Conservation (phyloP, 2,329 filamentous ascomycete species). For the Coniochaeta prunicola region DNA sequence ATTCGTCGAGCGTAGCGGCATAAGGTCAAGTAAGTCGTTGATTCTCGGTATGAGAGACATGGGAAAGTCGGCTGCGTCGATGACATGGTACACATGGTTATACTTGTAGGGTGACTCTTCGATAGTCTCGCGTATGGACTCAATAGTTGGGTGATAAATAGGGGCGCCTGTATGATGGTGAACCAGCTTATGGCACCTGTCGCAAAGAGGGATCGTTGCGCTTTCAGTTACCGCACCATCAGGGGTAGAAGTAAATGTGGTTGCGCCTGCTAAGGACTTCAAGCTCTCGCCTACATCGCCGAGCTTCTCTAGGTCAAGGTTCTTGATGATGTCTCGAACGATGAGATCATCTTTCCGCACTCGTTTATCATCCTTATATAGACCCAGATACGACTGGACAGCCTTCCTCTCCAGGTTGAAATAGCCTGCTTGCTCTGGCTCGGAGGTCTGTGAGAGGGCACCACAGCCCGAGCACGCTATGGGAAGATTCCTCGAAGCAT, state of each 20-base stretch:
- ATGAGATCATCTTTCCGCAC: slow-evolving; percentile 35
- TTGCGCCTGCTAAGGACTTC: slow-evolving; percentile 17
- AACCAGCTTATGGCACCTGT: slow-evolving; percentile 76
- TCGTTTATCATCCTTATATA: slow-evolving; percentile 17
- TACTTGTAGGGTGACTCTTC: slow-evolving; percentile 80
- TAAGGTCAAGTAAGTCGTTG: slow-evolving; percentile 60
- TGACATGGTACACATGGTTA: slow-evolving; percentile 91
- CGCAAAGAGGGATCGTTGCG: slow-evolving; percentile 59
- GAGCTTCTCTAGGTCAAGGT: slow-evolving; percentile 32
- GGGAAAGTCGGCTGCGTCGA: slow-evolving; percentile 95
- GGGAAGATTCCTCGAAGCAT: slow-evolving; percentile 32
- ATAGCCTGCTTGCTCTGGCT: slow-evolving; percentile 48
- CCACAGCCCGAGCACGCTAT: slow-evolving; percentile 58
- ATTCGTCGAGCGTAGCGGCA: slow-evolving; percentile 72
- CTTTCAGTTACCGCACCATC: slow-evolving; percentile 7
- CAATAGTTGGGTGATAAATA: slow-evolving; percentile 74
- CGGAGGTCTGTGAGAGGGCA: slow-evolving; percentile 50
- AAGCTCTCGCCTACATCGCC: slow-evolving; percentile 39
- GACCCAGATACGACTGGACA: slow-evolving; percentile 39
- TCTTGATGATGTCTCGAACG: slow-evolving; percentile 35
- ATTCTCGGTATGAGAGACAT: slow-evolving; percentile 83
- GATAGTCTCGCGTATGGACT: slow-evolving; percentile 76
- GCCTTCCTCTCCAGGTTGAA: slow-evolving; percentile 45
- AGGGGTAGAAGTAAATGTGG: neutral
- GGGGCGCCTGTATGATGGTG: slow-evolving; percentile 67